Percentiles rank a stretch among this genome's conserved stretches.
Conservation (phyloP, 2,329 filamentous ascomycete genomes). For the Neoscytalidium dimidiatum region DNA sequence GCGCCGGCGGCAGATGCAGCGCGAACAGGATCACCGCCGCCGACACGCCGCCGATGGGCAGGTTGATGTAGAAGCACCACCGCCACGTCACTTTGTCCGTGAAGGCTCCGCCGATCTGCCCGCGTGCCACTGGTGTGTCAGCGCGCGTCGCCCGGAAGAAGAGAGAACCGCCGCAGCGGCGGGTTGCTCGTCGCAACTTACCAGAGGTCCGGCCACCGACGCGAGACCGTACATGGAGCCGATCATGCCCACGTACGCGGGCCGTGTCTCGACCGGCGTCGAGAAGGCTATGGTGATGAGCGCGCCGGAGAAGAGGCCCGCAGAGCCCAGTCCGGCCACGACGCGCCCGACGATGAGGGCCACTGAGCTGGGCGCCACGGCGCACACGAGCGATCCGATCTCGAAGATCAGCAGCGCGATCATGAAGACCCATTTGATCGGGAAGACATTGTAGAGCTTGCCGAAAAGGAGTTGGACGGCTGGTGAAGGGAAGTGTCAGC, state of each 20-base stretch:
- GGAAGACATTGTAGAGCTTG: slow-evolving; percentile 63
- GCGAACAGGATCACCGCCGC: too few species aligned
- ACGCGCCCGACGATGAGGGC: slow-evolving; percentile 56
- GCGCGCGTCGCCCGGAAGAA: too few species aligned
- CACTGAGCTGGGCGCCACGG: slow-evolving; percentile 46
- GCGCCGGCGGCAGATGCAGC: slow-evolving; percentile 26
- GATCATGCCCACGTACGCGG: too few species aligned
- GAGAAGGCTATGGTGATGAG: neutral
- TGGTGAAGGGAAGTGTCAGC: slow-evolving; percentile 50
- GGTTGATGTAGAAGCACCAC: slow-evolving; percentile 35
- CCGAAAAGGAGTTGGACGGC: slow-evolving; percentile 50
- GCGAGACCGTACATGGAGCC: slow-evolving; percentile 9
- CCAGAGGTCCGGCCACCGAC: too few species aligned
- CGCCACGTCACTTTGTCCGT: too few species aligned
- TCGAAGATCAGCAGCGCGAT: slow-evolving; percentile 49
- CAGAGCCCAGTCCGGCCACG: slow-evolving; percentile 52
- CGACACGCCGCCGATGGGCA: slow-evolving; percentile 20
- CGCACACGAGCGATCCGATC: slow-evolving; percentile 59
- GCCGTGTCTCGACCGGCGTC: too few species aligned
- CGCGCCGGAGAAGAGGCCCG: slow-evolving; percentile 50
- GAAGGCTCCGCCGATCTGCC: slow-evolving; percentile 16
- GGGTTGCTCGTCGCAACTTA: too few species aligned
- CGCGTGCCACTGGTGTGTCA: too few species aligned
- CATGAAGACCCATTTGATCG: slow-evolving; percentile 55
- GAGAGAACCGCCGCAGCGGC: too few species aligned